phyloP scores from a whole-genome alignment of 129 eudicot species.

The Deinandra increscens region DNA sequence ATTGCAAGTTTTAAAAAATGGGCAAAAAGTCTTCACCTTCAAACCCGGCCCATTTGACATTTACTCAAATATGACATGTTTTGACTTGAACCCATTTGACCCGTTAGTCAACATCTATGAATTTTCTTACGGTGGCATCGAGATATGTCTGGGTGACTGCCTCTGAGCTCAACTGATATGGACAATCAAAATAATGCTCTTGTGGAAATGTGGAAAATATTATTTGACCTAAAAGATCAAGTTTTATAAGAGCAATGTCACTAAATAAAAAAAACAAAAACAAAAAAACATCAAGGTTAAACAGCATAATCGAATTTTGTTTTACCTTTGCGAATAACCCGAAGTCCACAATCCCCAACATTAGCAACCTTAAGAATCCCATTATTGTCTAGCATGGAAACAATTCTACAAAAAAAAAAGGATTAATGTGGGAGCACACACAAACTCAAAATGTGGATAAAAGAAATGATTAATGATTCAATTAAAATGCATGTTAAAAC shows the following conservation, averaged over 20 bases:
- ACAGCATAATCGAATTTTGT: neutral
- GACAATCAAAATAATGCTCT: constrained; percentile 96
- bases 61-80: neutral
- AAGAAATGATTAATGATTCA: neutral
- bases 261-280: neutral
- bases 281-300: neutral
- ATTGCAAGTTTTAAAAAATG: neutral
- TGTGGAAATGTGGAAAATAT: constrained; percentile 60
- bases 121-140: constrained; percentile 70
- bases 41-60: neutral
- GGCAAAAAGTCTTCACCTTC: neutral
- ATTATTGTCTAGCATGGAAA: constrained; percentile 74
- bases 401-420: constrained; percentile 46
- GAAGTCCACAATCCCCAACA: constrained; percentile 86
- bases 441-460: constrained; percentile 16
- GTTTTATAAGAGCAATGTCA: neutral
- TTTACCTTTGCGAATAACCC: constrained; percentile 32
- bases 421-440: constrained; percentile 12
- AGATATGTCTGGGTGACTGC: constrained; percentile 72
- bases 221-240: constrained; percentile 65
- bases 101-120: neutral
- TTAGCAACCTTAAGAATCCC: constrained; percentile 80
- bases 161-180: constrained; percentile 94
- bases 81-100: neutral
- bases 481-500: constrained; percentile 36